phyloP scores from a whole-genome alignment of 208 protist genomes.

The Eutreptiella sp. region DNA sequence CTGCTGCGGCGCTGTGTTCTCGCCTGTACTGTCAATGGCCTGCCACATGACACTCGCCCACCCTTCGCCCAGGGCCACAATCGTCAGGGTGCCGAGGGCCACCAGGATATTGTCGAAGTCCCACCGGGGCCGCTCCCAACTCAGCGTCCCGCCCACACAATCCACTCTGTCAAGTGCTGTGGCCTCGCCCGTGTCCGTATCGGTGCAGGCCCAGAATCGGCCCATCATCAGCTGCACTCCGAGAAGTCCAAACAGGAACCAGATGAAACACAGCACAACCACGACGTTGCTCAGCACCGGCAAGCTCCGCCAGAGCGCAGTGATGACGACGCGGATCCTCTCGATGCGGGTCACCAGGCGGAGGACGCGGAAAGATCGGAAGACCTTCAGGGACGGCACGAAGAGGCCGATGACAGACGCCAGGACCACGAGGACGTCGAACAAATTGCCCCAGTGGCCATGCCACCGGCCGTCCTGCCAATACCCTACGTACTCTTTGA shows the following conservation, averaged over 20 bases:
- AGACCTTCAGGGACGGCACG: constrained; percentile 39
- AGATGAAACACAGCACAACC: neutral
- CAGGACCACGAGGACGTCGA: constrained; percentile 48
- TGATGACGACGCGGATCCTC: neutral
- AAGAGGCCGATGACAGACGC: constrained; percentile 43
- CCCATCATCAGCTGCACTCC: too few species aligned
- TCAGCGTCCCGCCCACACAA: constrained; percentile 1
- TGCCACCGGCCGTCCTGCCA: too few species aligned
- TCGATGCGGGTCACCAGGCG: constrained; percentile 33
- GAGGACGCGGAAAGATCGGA: constrained; percentile 40
- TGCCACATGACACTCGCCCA: constrained; percentile 17
- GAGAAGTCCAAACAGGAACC: neutral
- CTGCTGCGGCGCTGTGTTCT: neutral
- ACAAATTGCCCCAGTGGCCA: constrained; percentile 41
- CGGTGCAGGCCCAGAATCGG: too few species aligned
- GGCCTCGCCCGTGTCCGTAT: too few species aligned
- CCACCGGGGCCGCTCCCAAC: neutral
- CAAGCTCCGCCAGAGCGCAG: neutral
- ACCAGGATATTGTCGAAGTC: constrained; percentile 40
- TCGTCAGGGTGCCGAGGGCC: constrained; percentile 18
- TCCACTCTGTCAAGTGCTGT: too few species aligned
- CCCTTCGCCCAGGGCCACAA: constrained; percentile 22
- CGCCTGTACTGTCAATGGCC: constrained; percentile 5
- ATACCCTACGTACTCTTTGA: neutral
- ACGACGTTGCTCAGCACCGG: neutral